Percentiles rank a stretch among this genome's conserved stretches.
These are phyloP conservation scores for Calocera viscosa DNA, from an alignment of 768 basidiomycete species.

Conservation along the genomic window DNA sequence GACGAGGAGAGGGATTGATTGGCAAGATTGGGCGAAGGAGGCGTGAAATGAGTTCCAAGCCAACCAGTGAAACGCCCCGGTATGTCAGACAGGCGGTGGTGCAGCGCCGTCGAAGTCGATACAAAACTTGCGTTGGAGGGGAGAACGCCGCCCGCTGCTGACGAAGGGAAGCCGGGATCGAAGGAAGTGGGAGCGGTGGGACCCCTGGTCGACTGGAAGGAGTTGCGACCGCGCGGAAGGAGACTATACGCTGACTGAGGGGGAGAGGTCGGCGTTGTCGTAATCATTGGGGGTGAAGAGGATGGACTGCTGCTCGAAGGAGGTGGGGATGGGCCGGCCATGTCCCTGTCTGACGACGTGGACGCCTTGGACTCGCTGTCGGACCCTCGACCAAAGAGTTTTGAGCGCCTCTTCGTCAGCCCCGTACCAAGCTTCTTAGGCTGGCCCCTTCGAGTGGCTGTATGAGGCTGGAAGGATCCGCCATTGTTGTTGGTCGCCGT, in stretches of 20 bases:
- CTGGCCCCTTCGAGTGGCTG: neutral
- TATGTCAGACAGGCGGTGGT: slow-evolving; percentile 2
- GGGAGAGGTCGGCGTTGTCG: neutral
- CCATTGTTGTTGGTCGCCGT: neutral
- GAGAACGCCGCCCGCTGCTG: neutral
- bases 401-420: neutral
- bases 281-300: neutral
- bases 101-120: neutral
- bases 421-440: slow-evolving; percentile 1
- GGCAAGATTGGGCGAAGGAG: neutral
- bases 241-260: neutral
- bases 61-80: neutral
- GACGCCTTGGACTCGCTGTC: slow-evolving; percentile 5
- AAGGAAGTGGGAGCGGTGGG: neutral
- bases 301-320: neutral
- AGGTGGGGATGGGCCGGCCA: neutral
- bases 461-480: neutral
- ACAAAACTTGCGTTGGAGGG: neutral
- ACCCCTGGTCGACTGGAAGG: neutral
- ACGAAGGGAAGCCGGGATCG: neutral
- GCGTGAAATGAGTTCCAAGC: neutral
- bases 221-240: neutral
- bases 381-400: neutral
- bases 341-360: slow-evolving; percentile 1
- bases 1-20: neutral